Evolutionary conservation across 768 basidiomycete genomes (phyloP), one percentile per base, ranked within the genome.

Genomic region (Mycena capillaripes): DNA sequence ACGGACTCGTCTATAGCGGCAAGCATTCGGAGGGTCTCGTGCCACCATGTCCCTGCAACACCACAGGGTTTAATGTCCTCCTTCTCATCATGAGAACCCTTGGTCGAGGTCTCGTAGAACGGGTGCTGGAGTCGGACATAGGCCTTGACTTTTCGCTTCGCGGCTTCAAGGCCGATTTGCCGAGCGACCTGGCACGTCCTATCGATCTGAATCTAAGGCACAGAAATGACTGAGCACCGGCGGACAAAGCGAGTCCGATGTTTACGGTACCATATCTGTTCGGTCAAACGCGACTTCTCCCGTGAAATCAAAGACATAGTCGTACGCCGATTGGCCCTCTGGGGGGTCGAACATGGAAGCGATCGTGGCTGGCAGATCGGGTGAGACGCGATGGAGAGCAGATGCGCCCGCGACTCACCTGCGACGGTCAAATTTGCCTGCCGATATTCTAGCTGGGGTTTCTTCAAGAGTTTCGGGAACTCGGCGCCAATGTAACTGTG

Each of bases 261-360:
- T 66, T 23, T 50, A n/a, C 65, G 25, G 65, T 79, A 93, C 94
- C 86, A 91, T 84, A 80, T 95, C 94, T 34, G 89, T 88, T 56
- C 94, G 89, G 81, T 95, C 94, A 76, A 88, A 88, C 66, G 89
- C 88, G 67, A 94, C 84, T 80, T 96, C 95, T 50, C 95, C 95
- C 3, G 93, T 93, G 75, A 92, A 89, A 83, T 97, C 95, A 80
- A 96, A 96, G 25, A 96, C 93, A 81, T 93, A 92, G 68, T 91
- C 86, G 80, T 92, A 97, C 5, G 91, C 86, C n/a, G 86, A 81
- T 73, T 89, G 84, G 63, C 93, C 94, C 70, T 89, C 88, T 1
- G 91, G 89, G 11, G 94, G 92, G 68, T 93, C 92, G 74, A 95
- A 96, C 36, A 86, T 85, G 23, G 91, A 85, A 46, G 89, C 83